Conservation (phyloP, 2,329 filamentous ascomycete species). For the Xylaria sp. region DNA sequence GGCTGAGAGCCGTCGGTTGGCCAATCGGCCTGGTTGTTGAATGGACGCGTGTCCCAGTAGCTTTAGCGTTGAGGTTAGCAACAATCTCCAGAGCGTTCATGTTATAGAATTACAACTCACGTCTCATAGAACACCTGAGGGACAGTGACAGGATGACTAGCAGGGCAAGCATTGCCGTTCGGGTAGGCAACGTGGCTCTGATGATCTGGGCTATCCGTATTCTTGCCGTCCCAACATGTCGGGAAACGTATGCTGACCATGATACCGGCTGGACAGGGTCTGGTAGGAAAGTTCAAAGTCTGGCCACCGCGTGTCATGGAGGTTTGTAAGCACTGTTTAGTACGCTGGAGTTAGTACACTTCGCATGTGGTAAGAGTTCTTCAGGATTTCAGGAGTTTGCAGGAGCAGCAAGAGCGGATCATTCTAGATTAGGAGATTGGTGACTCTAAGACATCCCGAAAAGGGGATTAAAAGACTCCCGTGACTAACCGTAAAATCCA, state of each 20-base stretch:
- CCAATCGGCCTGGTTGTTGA: slow-evolving; percentile 51
- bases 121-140: slow-evolving; percentile 56
- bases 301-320: slow-evolving; percentile 46
- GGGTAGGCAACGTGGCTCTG: slow-evolving; percentile 49
- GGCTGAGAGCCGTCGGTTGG: slow-evolving; percentile 50
- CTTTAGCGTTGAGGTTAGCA: slow-evolving; percentile 37
- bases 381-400: no score
- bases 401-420: no score
- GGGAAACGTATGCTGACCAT: slow-evolving; percentile 44
- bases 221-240: slow-evolving; percentile 48
- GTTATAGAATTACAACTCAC: slow-evolving; percentile 16
- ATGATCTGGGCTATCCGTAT: slow-evolving; percentile 47
- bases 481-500: slow-evolving; percentile 49
- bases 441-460: no score
- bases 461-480: no score
- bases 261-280: slow-evolving; percentile 39
- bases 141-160: slow-evolving; percentile 46
- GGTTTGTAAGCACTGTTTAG: slow-evolving; percentile 42
- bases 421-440: no score
- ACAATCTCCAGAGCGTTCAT: no score
- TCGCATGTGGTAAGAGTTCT: no score
- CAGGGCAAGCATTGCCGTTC: slow-evolving; percentile 45
- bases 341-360: no score
- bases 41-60: slow-evolving; percentile 52
- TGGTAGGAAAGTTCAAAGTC: slow-evolving; percentile 44